Evolutionary conservation across 2,329 filamentous ascomycete species (phyloP), one percentile per base, ranked within the genome.

Genomic region (Hypoxylon sp.): DNA sequence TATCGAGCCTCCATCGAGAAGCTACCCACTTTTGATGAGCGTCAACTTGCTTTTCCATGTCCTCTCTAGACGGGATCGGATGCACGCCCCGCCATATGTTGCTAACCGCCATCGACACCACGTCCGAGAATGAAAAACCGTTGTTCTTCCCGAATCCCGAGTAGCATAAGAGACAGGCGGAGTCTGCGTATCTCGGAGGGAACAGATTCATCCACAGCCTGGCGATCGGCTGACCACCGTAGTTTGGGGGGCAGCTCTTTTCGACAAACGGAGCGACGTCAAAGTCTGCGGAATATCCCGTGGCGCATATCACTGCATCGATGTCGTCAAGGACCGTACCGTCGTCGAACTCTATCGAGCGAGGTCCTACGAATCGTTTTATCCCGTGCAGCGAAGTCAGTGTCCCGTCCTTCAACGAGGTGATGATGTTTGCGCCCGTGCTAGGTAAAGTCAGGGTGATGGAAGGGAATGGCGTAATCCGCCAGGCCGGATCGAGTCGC

Each of bases 121-220:
- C 73, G 49, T 82, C 80, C 18, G 72, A 70, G 16, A 78, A 72
- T 1, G 74, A 73, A 18, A 79, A 77, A 0, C 75, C 71, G 65
- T 77, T 72, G 61, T 74, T 68, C 63, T 78, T 68, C 65, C 75
- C 70, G 30, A 63, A 73, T 2, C 70, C 68, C 12, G 74, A 75
- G 48, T 76, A 71, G 30, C 74, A 74, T 0, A 79, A 65, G 28
- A 80, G 73, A 0, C 76, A 78, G 14, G 80, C 70, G 12, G 78
- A 80, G 30, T 79, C 73, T 0, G 78, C 76, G 28, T 80, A 75
- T 14, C 73, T 67, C 0, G 78, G 75, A 0, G 79, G 78, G 64
- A 82, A 81, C 2, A 80, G 72, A 63, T 81, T 81, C 60, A 78
- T 77, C 53, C 79, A 82, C 0, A 82, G 65, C 2, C 74, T 67